Conservation (phyloP, 2,329 filamentous ascomycete species). For the Diaporthe sp. region DNA sequence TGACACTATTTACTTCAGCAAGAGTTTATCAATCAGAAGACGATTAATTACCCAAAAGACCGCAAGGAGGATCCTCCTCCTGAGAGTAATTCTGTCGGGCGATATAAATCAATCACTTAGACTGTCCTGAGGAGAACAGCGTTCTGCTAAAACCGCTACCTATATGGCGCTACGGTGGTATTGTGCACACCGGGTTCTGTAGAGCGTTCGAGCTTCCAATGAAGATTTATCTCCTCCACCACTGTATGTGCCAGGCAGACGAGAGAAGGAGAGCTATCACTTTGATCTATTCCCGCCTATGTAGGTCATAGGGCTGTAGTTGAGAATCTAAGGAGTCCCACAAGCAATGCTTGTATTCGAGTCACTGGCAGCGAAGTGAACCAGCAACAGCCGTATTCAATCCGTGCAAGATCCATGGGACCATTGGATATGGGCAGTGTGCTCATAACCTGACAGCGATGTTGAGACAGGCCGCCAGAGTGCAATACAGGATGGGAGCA, state of each 20-base stretch:
- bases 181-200: not conserved
- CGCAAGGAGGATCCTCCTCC: too few species aligned
- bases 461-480: not conserved
- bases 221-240: not conserved
- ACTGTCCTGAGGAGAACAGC: too few species aligned
- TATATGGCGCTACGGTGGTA: too few species aligned
- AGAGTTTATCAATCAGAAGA: too few species aligned
- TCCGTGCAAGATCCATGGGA: not conserved
- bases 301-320: not conserved
- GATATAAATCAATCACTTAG: too few species aligned
- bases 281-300: not conserved
- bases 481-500: not conserved
- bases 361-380: not conserved
- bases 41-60: too few species aligned
- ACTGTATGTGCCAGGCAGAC: not conserved
- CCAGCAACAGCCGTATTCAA: not conserved
- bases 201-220: not conserved
- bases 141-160: too few species aligned
- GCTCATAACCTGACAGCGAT: not conserved
- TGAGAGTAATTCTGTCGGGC: too few species aligned
- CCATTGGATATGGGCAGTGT: not conserved
- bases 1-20: too few species aligned
- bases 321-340: not conserved
- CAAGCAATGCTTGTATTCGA: not conserved
- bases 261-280: too few species aligned